Evolutionary conservation across 1,284 basidiomycete genomes (phyloP), one percentile per base, ranked within the genome.

Genomic region (Stygiomarasmius scandens): DNA sequence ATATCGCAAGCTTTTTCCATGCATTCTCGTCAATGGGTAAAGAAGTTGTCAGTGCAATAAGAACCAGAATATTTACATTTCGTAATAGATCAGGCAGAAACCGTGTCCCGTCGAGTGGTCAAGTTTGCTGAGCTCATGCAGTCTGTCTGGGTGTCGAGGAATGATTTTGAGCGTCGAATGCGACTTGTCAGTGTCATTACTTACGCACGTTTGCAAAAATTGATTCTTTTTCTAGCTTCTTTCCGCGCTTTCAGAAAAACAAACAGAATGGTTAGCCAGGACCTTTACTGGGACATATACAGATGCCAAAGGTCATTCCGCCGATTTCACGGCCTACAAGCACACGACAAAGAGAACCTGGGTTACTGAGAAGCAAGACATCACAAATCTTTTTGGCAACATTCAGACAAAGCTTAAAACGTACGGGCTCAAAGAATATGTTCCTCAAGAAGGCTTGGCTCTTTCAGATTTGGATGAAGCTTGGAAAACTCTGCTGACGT

Each of bases 111-210:
- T 48, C 84, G 96, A 14, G 92, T 99, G 0, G 94, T 95, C 69
- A 96, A 96, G 69, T 98, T 98, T 67, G 95, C 94, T 1, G 94
- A 98, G 63, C 84, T 97, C 59, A 95, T 98, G 90, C 92, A 93
- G 66, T 90, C 89, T 1, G 85, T 92, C 12, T 94, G 91, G 90
- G 69, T 87, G 16, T 91, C 90, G 63, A 84, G 85, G 69, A 95
- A 95, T 67, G 96, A 98, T 71, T 98, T 98, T 68, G 96, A 98
- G 69, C 82, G 89, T n/a, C 89, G 96, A 45, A 89, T 91, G 46
- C 81, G 82, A 57, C 79, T 83, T 55, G 90, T 93, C 68, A 47
- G 82, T 69, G n/a, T 59, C 53, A 50, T 38, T 20, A 54, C 2
- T 16, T 9, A 12, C 4, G 38, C 34, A 47, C 11, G 23, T 46